Base-by-base conservation (phyloP, 192 early-diverging fungal species). In the Kickxella alabastrina region DNA sequence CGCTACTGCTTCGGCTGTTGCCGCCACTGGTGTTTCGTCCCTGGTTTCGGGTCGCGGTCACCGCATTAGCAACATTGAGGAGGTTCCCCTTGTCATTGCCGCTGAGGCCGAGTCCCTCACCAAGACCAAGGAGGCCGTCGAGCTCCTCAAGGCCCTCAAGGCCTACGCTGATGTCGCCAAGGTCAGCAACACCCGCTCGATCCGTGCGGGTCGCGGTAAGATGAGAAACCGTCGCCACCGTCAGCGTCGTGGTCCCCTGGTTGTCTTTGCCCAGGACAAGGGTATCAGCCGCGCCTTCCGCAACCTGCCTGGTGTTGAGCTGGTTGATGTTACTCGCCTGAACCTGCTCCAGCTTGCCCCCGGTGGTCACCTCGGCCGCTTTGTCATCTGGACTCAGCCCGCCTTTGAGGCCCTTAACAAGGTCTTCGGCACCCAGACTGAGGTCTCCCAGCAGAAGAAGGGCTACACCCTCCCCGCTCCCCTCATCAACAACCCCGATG, bases 341-440 rank as follows among this genome's bases (percentile, higher is more conserved):
- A 99, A 97, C 90, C 85, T 99, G 75, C 85, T 99, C 75, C 93
- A 95, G 81, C 83, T 99, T 51, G 94, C 94, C 51, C 94, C 96
- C 50, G 96, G 96, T 78, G 93, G 93, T 69, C 93, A 99, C 82
- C 81, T 99, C 71, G 94, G 96, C 59, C 92, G 94, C 75, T 99
- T 99, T 81, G 80, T 95, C 77, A 94, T 97, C 92, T 98, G 96
- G 96, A 93, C 96, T 59, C 83, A 91, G 74, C 70, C 80, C 37
- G 93, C 93, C 57, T 95, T 97, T 72, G 85, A 85, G 68, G 80
- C 89, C 32, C 86, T 99, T 65, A 91, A 96, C 79, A 77, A 84
- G 65, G 79, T 99, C 65, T 99, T 87, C 78, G 96, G 96, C 70
- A 86, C 92, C 56, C 79, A 81, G 80, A 81, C 81, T 59, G 85